Base-by-base conservation (phyloP, 257 asterid species). In the Marsdenia floribunda region DNA sequence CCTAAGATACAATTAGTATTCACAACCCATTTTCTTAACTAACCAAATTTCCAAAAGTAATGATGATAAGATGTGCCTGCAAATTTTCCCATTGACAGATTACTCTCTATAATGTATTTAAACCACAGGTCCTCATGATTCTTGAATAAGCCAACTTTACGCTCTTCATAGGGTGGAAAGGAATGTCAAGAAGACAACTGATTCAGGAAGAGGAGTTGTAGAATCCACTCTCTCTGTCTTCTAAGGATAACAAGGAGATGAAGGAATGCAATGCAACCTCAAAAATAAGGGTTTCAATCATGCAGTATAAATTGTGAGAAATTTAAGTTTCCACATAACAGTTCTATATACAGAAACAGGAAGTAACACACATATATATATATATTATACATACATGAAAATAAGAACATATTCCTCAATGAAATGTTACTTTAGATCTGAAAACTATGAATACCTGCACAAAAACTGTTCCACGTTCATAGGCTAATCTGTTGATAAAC, bases 391-490 rank as follows among this genome's bases (percentile, higher is more conserved):
- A 4, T 40, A 40, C 46, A 4, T 40, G 46, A 40, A 40, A 40
- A 3, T 40, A 40, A 40, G 46, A 38, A 18, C 11, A 63, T 16
- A 40, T 60, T 29, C 21, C 67, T 60, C 64, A 60, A 3, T 13
- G 5, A 61, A 29, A 61, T 33, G 44, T 29, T 29, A 1, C 21
- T 61, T 29, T 61, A 3, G 29, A 61, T 61, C 42, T 35, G 35
- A 54, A 65, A 68, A 19, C 38, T 22, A 8, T 24, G 37, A 33
- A 67, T 88, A 91, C 97, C 99, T 92, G 96, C 33, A 92, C 90
- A 84, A 88, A 94, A 61, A 94, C 97, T 11, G 90, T 88, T 54
- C 99, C 99, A 44, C 93, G 86, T 80, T 94, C 98, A 76, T 90
- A 92, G n/a, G 99, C 99, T 76, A 92, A 72, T 84, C 97, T 90